Evolutionary conservation across 1,284 basidiomycete species (phyloP), one percentile per base, ranked within the genome.

Genomic region (Volvariella surrecta): DNA sequence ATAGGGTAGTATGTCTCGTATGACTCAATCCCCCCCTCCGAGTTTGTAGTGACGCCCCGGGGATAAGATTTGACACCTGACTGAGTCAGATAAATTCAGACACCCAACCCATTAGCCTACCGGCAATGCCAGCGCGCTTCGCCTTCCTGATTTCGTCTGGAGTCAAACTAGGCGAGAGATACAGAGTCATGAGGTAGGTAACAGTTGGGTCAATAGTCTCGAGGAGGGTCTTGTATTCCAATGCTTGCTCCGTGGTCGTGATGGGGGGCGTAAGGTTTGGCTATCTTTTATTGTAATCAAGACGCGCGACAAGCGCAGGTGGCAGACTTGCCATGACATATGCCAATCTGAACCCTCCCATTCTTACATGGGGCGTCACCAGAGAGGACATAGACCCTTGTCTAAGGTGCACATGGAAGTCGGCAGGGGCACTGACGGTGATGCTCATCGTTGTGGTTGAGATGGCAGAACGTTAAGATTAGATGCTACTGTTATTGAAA

Each of bases 401-500:
- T 37, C 96, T 82, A 28, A 99, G 80, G 61, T 99, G 96, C 49
- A 98, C 94, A 68, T 99, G 94, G 60, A 94, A 96, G 68, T 96
- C 92, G 37, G 91, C 89, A 15, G 92, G 92, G 0, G 87, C 78
- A 4, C 73, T 61, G 37, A 93, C 60, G 38, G 66, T 58, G 44
- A 79, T 68, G 41, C 68, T 66, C 54, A 67, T 63, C 48, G 54
- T 56, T 45, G 34, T 20, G 15, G 45, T 39, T 18, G 28, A 32
- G 38, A 32, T 24, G 32, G 35, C n/a, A 48, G 40, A 40, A 41
- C 45, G 39, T 37, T 45, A 45, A 57, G 58, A 62, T 63, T 55
- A 59, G 57, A 56, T 51, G n/a, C n/a, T 40, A 20, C 13, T 19
- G 43, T 46, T 47, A 35, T 35, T 28, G 34, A 46, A 46, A 47